phyloP scores from a whole-genome alignment of 2,329 filamentous ascomycete species.

The Aspergillus fumigatiaffinis region DNA sequence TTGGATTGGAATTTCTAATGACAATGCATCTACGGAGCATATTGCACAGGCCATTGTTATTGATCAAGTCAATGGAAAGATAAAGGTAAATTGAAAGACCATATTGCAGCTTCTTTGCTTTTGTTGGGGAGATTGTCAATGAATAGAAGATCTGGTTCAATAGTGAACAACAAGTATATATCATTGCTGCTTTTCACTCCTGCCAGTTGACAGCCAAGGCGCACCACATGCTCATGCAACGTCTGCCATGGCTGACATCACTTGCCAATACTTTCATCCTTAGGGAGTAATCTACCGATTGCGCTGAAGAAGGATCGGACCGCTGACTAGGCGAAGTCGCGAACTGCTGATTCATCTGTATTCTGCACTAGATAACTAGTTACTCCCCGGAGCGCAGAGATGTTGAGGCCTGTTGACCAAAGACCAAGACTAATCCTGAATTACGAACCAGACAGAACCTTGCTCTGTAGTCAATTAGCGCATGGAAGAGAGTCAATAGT shows the following conservation, averaged over 20 bases:
- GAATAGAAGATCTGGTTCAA: neutral
- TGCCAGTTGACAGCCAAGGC: neutral
- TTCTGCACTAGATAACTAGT: too few species aligned
- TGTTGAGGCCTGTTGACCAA: neutral
- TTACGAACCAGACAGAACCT: neutral
- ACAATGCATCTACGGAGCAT: neutral
- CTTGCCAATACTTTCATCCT: neutral
- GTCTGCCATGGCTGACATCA: neutral
- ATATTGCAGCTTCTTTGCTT: neutral
- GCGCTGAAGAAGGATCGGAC: neutral
- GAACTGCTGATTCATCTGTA: neutral
- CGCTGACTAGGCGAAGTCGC: neutral
- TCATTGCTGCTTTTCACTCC: neutral
- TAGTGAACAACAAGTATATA: neutral
- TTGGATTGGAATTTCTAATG: neutral
- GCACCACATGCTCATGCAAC: conserved; percentile 7
- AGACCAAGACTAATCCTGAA: too few species aligned
- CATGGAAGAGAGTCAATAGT: neutral
- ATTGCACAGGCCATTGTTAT: neutral
- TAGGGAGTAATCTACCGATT: too few species aligned
- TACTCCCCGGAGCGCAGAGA: neutral
- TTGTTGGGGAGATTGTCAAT: neutral
- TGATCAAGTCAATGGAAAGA: neutral
- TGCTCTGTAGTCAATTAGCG: neutral
- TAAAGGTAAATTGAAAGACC: neutral